Conservation (phyloP, 2,329 filamentous ascomycete genomes). For the Camptophora hylomeconis region DNA sequence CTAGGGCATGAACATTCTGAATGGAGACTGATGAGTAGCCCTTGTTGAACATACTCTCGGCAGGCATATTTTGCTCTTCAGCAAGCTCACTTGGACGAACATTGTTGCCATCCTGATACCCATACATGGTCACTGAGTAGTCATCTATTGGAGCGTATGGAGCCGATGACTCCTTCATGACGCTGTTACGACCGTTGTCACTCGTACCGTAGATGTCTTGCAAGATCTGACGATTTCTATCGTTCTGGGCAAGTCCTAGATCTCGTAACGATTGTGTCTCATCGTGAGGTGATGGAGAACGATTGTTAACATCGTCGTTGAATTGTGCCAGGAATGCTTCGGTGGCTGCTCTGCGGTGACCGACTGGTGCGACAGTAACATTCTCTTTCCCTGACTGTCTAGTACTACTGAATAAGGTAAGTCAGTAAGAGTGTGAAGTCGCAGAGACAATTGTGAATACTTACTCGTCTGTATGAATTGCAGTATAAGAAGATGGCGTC, state of each 20-base stretch:
- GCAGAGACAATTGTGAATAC: too few species aligned
- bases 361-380: background rate
- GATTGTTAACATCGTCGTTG: constrained; percentile 2
- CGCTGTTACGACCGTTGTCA: too few species aligned
- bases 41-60: constrained; percentile 11
- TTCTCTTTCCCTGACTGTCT: constrained; percentile 6
- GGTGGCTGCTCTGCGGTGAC: constrained; percentile 5
- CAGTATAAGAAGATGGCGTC: background rate
- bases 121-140: too few species aligned
- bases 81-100: constrained; percentile 1
- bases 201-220: too few species aligned
- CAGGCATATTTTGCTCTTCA: constrained; percentile 3
- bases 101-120: background rate
- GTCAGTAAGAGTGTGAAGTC: too few species aligned
- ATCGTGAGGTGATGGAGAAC: background rate
- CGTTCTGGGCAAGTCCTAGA: constrained; percentile 4
- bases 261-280: constrained; percentile 3
- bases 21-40: constrained; percentile 15
- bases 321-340: constrained; percentile 5
- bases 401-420: constrained; percentile 1
- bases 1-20: constrained; percentile 16
- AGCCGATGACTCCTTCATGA: too few species aligned
- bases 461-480: constrained; percentile 2
- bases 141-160: too few species aligned
- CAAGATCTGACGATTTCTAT: too few species aligned